Percentiles rank a stretch among this genome's conserved stretches.
Conservation (phyloP, 352 stramenopile genomes). For the Phytophthora megakarya region DNA sequence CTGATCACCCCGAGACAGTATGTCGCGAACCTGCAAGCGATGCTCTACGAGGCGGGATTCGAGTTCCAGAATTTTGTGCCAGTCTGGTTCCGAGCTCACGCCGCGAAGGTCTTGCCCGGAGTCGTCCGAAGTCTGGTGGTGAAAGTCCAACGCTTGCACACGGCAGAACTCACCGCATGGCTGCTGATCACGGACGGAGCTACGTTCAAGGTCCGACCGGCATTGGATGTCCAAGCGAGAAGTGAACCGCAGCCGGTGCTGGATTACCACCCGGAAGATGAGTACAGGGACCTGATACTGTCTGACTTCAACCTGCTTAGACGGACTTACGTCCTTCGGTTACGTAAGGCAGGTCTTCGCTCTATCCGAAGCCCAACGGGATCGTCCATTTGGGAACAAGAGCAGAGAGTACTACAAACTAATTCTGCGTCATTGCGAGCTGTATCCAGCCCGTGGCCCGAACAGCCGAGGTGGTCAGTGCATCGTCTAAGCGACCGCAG, state of each 20-base stretch:
- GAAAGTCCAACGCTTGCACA: background rate
- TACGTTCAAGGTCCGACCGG: no score
- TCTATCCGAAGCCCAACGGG: background rate
- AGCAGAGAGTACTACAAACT: constrained; percentile 83
- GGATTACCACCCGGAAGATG: background rate
- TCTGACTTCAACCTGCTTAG: background rate
- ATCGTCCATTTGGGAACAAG: background rate
- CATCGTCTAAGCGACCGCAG: background rate
- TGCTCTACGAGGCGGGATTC: background rate
- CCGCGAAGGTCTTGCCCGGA: background rate
- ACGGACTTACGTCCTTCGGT: background rate
- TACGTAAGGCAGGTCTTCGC: background rate
- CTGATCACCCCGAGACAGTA: background rate
- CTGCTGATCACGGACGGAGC: background rate
- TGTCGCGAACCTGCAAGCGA: background rate
- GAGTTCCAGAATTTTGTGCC: background rate
- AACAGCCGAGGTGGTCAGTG: no score
- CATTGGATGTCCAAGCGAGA: no score
- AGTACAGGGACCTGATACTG: background rate
- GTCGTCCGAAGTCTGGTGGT: no score
- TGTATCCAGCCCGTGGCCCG: constrained; percentile 72
- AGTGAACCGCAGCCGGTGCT: background rate
- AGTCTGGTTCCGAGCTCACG: background rate
- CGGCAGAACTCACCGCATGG: background rate
- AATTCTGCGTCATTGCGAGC: constrained; percentile 79